These are phyloP conservation scores for Colletotrichum australisinense DNA, from an alignment of 2,329 filamentous ascomycete genomes.

Conservation along the genomic window DNA sequence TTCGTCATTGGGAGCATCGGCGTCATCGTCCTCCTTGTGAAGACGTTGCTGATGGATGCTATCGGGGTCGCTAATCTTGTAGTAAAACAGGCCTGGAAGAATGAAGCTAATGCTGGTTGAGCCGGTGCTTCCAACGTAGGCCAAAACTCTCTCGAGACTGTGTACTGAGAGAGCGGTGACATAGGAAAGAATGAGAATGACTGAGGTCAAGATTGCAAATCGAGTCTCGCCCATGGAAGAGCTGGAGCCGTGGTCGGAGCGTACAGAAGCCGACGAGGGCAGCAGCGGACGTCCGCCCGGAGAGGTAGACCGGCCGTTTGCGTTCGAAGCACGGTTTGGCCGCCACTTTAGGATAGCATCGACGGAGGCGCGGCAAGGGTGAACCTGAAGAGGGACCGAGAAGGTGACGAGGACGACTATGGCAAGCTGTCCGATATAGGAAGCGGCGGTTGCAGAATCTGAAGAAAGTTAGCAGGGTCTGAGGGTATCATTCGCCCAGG, in stretches of 20 bases:
- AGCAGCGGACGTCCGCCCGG: conserved; percentile 58
- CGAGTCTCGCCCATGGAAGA: conserved; percentile 84
- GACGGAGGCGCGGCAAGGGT: conserved; percentile 94
- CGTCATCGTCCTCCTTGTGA: conserved; percentile 91
- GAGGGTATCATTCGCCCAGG: background rate
- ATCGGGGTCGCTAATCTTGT: conserved; percentile 94
- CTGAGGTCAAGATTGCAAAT: conserved; percentile 89
- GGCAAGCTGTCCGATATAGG: conserved; percentile 92
- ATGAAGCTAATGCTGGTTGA: conserved; percentile 98
- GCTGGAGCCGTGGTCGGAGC: conserved; percentile 64
- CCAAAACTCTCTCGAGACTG: conserved; percentile 89
- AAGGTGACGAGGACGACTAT: conserved; percentile 98
- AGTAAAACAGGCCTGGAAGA: conserved; percentile 95
- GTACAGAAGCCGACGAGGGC: conserved; percentile 45
- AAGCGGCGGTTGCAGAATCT: conserved; percentile 80
- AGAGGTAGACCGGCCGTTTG: conserved; percentile 51
- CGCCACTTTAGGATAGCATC: conserved; percentile 96
- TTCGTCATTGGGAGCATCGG: conserved; percentile 64
- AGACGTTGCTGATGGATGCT: conserved; percentile 87
- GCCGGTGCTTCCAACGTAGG: conserved; percentile 94
- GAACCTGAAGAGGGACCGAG: conserved; percentile 93
- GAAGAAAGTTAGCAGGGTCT: conserved; percentile 32
- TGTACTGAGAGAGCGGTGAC: conserved; percentile 90
- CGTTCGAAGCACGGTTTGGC: conserved; percentile 62
- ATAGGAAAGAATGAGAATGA: conserved; percentile 87